Percentiles rank a stretch among this genome's conserved stretches.
Evolutionary conservation across 306 rosid genomes (phyloP).

Genomic region (Lotus japonicus): DNA sequence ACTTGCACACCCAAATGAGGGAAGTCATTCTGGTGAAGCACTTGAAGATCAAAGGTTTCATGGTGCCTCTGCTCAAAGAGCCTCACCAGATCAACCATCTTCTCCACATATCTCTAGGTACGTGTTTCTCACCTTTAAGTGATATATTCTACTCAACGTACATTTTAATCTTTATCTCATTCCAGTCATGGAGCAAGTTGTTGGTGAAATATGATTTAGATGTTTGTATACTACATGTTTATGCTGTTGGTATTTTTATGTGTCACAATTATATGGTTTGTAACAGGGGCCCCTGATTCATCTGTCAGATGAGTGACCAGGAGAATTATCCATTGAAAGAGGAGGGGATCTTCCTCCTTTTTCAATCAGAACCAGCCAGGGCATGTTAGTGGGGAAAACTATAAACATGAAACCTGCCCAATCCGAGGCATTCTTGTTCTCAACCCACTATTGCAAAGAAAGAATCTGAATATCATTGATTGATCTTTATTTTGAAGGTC

Average conservation of each 20-base stretch:
- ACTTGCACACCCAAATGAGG: constrained; percentile 54
- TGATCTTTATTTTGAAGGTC: constrained; percentile 11
- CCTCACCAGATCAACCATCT: constrained; percentile 85
- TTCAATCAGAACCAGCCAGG: constrained; percentile 21
- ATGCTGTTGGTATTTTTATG: constrained; percentile 16
- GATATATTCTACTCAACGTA: not conserved
- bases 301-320: constrained; percentile 33
- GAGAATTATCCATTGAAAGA: constrained; percentile 33
- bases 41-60: constrained; percentile 76
- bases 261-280: constrained; percentile 26
- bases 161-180: not conserved
- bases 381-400: constrained; percentile 28
- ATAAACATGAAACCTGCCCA: not conserved
- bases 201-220: not conserved
- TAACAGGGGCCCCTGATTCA: constrained; percentile 45
- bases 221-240: not conserved
- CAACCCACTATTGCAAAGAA: not conserved
- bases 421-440: constrained; percentile 14
- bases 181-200: not conserved
- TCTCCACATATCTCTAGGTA: constrained; percentile 79
- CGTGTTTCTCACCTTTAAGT: not conserved
- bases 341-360: constrained; percentile 31
- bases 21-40: constrained; percentile 45
- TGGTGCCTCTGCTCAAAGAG: constrained; percentile 54
- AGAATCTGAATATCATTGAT: not conserved